Conservation (phyloP, 108 stramenopile species). For the Cyclotella baltica region DNA sequence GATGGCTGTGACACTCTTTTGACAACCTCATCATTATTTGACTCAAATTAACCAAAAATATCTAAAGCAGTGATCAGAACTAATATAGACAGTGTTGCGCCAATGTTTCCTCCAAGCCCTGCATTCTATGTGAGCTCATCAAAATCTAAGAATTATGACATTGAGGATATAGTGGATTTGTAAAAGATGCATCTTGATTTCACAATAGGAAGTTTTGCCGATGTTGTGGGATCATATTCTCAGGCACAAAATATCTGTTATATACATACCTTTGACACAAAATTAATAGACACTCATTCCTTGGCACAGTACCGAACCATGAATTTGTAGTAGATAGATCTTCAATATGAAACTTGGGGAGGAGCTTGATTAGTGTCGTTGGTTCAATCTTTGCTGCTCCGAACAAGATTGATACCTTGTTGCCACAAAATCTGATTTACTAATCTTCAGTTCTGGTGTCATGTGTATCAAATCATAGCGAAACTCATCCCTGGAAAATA, state of each 20-base stretch:
- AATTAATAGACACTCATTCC: no score
- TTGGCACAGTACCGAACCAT: no score
- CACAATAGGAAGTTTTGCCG: no score
- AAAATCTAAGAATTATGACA: constrained; percentile 11
- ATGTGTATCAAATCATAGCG: background rate
- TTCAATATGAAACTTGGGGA: constrained; percentile 26
- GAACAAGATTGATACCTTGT: no score
- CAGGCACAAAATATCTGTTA: background rate
- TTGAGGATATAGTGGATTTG: constrained; percentile 38
- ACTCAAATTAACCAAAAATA: background rate
- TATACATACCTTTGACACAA: background rate
- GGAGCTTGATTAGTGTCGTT: background rate
- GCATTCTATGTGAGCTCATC: constrained; percentile 15
- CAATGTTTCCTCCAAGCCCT: background rate
- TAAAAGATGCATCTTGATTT: no score
- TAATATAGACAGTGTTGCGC: background rate
- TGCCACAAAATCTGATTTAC: background rate
- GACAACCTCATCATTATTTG: background rate
- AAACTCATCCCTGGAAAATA: no score
- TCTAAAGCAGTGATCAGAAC: background rate
- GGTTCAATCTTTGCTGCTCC: constrained; percentile 5
- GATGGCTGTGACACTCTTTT: constrained; percentile 1
- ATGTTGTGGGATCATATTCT: background rate
- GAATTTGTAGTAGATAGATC: no score
- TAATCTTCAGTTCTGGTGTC: background rate